Evolutionary conservation across 1,139 yeast genomes (phyloP), one percentile per base, ranked within the genome.

Genomic region (Geotrichum phurueaensis): DNA sequence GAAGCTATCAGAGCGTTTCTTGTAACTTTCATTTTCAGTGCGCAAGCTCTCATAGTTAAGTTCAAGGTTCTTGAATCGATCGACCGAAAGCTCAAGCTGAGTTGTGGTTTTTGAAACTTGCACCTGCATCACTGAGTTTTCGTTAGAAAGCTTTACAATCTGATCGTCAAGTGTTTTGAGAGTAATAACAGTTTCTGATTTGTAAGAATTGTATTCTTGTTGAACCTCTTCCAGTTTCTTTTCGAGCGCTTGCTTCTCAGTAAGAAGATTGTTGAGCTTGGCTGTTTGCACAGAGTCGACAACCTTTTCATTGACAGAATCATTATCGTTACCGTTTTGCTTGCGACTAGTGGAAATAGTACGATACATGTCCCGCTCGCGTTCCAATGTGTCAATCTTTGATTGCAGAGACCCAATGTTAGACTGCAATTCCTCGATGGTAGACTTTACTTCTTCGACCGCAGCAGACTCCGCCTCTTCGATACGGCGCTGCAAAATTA

Each of bases 361-460:
- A 71, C 85, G 76, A 71, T 86, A 79, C 75, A 84, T 81, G 68
- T 89, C 95, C 63, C 89, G 78, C 69, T 87, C 94, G 62, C 83
- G 80, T 2, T 79, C 75, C 7, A 82, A 79, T 0, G 89, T 81
- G 6, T 79, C 82, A 54, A 82, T 73, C 66, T 81, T 84, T 3
- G 79, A 71, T 62, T 80, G 80, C 22, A 83, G 69, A 47, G 81
- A 76, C 25, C 80, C 79, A 53, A 87, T 75, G 65, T 87, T 87
- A 15, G 84, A 81, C 70, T 88, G 86, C 58, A 92, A 76, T 2
- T 84, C 79, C 47, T 83, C 73, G 53, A 92, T 87, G 0, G 96
- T 92, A 53, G 84, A 85, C 63, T 85, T 84, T 2, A 96, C 96
- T 65, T 87, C 95, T 57, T 80, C 81, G 9, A 86, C 78, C 0